These are phyloP conservation scores for Taiozyma onychis DNA, from an alignment of 1,139 yeast genomes.

Conservation along the genomic window DNA sequence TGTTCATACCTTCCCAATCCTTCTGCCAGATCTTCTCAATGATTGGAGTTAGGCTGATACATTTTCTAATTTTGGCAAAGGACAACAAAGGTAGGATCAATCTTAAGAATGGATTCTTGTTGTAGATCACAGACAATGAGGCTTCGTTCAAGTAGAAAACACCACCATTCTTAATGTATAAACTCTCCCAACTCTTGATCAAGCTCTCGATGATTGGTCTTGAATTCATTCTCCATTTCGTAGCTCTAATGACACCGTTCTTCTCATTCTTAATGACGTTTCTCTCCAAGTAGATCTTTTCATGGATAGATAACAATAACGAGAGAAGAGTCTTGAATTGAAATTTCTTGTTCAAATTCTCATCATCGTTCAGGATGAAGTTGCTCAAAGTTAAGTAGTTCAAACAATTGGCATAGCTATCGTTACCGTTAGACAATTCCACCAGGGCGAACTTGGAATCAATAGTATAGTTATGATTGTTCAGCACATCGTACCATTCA, in stretches of 20 bases:
- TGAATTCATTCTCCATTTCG: constrained; percentile 57
- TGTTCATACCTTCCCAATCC: constrained; percentile 63
- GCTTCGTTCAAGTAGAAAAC: constrained; percentile 43
- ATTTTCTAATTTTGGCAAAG: constrained; percentile 58
- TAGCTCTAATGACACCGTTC: constrained; percentile 33
- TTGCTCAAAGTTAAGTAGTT: constrained; percentile 42
- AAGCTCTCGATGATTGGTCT: constrained; percentile 50
- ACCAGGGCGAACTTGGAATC: constrained; percentile 47
- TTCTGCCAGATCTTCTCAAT: constrained; percentile 52
- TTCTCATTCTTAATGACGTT: constrained; percentile 29
- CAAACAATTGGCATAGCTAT: constrained; percentile 43
- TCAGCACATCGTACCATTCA: constrained; percentile 49
- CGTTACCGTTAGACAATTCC: constrained; percentile 53
- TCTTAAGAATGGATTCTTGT: constrained; percentile 50
- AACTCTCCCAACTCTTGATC: constrained; percentile 59
- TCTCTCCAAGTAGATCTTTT: constrained; percentile 54
- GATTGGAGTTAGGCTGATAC: constrained; percentile 52
- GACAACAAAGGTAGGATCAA: constrained; percentile 58
- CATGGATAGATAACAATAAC: constrained; percentile 67
- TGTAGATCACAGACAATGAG: constrained; percentile 42
- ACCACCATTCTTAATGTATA: constrained; percentile 58
- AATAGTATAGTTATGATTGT: constrained; percentile 30
- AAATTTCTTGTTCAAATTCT: constrained; percentile 32
- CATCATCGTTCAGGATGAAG: constrained; percentile 31
- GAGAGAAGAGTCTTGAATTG: constrained; percentile 58